Evolutionary conservation across 108 stramenopile species (phyloP).

Genomic region (Schizochytrium sp.): DNA sequence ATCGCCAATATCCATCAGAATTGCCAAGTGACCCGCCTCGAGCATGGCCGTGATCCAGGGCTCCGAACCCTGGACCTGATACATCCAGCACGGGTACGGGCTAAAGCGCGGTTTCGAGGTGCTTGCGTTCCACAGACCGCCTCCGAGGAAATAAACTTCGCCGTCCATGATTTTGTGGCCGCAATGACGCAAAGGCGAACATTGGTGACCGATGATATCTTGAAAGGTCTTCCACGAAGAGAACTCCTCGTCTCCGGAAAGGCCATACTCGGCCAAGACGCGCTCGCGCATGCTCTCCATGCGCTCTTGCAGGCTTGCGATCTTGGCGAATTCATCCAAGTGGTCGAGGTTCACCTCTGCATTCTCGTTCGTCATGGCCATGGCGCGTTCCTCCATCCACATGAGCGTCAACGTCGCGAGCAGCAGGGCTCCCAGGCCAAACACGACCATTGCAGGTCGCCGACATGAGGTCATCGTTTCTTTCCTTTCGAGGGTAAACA

Average conservation of each 20-base stretch:
- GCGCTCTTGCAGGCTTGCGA: no score
- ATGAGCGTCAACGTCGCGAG: no score
- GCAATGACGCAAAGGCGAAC: neutral
- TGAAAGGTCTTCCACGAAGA: neutral
- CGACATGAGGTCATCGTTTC: no score
- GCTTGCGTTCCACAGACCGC: neutral
- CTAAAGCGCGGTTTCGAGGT: neutral
- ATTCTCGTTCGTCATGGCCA: no score
- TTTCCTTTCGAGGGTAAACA: no score
- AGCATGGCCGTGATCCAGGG: neutral
- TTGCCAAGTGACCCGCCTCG: no score
- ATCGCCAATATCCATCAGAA: no score
- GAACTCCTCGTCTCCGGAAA: neutral
- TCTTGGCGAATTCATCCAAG: no score
- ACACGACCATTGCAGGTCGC: no score
- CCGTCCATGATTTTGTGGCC: neutral
- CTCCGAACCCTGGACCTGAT: neutral
- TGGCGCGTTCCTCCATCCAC: no score
- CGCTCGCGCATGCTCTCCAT: neutral
- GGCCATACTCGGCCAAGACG: neutral
- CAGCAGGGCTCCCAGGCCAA: no score
- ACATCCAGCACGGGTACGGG: neutral
- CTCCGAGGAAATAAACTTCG: neutral
- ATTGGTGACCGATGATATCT: neutral
- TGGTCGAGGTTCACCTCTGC: no score